Evolutionary conservation across 768 basidiomycete genomes (phyloP).

Genomic region (Strobilomyces echinocephalus): DNA sequence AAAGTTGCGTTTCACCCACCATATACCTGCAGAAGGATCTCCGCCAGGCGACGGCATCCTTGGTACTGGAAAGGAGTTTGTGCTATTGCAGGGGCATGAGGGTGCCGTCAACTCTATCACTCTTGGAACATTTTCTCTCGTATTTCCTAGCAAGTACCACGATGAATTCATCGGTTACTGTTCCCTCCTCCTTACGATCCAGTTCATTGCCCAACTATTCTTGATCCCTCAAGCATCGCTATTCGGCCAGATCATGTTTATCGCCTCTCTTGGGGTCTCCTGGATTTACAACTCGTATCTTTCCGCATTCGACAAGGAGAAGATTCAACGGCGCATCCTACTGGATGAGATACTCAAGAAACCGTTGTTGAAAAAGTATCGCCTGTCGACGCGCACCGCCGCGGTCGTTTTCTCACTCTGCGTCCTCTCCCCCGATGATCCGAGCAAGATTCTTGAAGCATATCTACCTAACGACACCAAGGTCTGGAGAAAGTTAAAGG

Average conservation of each 20-base stretch:
- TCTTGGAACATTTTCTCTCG: slow-evolving; percentile 13
- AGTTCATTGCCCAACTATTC: slow-evolving; percentile 27
- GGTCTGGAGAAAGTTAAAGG: slow-evolving; percentile 7
- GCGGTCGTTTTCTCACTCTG: slow-evolving; percentile 6
- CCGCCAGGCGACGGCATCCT: slow-evolving; percentile 26
- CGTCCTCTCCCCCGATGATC: slow-evolving; percentile 4
- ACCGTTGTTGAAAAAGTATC: slow-evolving; percentile 1
- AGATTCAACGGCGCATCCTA: slow-evolving; percentile 11
- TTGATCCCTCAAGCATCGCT: slow-evolving; percentile 26
- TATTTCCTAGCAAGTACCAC: background rate
- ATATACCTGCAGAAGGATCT: slow-evolving; percentile 10
- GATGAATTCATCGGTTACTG: slow-evolving; percentile 7
- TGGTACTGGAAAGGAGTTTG: slow-evolving; percentile 8
- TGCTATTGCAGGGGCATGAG: slow-evolving; percentile 4
- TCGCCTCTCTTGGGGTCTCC: slow-evolving; percentile 23
- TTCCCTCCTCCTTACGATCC: slow-evolving; percentile 20
- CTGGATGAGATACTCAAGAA: background rate
- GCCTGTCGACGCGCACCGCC: slow-evolving; percentile 1
- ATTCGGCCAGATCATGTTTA: slow-evolving; percentile 30
- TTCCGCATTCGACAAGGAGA: slow-evolving; percentile 29
- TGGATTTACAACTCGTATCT: slow-evolving; percentile 26
- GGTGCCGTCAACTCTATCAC: slow-evolving; percentile 25
- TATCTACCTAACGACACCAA: slow-evolving; percentile 10
- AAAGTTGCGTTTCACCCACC: slow-evolving; percentile 12
- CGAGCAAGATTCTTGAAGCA: slow-evolving; percentile 5